Evolutionary conservation across 345 rosid genomes (phyloP).

Genomic region (Syzygium aromaticum): DNA sequence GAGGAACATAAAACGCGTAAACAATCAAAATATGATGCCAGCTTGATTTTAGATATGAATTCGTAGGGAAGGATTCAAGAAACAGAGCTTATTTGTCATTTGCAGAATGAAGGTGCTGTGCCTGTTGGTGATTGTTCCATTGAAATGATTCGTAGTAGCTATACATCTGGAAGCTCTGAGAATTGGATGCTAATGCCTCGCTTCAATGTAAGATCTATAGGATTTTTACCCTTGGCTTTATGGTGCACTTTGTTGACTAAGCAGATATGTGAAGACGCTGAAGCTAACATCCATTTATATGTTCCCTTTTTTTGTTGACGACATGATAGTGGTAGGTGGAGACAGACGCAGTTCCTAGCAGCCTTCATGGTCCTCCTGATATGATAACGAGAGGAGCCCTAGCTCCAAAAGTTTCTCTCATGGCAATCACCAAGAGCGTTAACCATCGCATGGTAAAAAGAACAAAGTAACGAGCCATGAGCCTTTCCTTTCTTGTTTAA

Average conservation of each 20-base stretch:
- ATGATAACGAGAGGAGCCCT: no score
- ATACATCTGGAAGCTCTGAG: slow-evolving; percentile 46
- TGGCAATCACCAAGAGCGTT: no score
- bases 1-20: slow-evolving; percentile 44
- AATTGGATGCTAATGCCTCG: slow-evolving; percentile 89
- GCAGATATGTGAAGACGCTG: not conserved
- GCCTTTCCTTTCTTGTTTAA: no score
- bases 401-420: no score
- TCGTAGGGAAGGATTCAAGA: not conserved
- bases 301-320: slow-evolving; percentile 1
- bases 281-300: not conserved
- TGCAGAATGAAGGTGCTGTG: slow-evolving; percentile 41
- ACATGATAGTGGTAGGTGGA: slow-evolving; percentile 92
- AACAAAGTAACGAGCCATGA: no score
- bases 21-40: slow-evolving; percentile 32
- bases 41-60: not conserved
- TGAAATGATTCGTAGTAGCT: slow-evolving; percentile 36
- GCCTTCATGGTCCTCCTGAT: no score
- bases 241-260: not conserved
- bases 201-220: slow-evolving; percentile 41
- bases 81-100: not conserved
- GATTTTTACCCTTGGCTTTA: not conserved
- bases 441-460: no score
- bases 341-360: no score
- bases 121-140: slow-evolving; percentile 39